phyloP scores from a whole-genome alignment of 1,284 basidiomycete genomes.

The Trametes hirsuta region DNA sequence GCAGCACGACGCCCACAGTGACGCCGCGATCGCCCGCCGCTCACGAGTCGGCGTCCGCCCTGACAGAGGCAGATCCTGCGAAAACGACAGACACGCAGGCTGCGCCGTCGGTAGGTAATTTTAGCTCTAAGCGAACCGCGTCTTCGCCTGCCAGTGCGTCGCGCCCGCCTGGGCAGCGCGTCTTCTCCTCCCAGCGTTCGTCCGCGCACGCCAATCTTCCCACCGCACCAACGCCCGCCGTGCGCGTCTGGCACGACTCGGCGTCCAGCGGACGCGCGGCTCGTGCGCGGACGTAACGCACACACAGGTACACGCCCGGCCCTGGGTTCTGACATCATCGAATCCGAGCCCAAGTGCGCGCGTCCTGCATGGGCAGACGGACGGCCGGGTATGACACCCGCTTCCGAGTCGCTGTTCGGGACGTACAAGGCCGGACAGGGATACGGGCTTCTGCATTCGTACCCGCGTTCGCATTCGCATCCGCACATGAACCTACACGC shows the following conservation, averaged over 20 bases:
- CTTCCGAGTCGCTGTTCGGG: not conserved
- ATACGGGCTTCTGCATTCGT: too few relatives aligned
- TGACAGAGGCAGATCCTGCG: not conserved
- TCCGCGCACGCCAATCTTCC: not conserved
- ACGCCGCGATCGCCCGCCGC: conserved; percentile 6
- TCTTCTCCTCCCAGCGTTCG: not conserved
- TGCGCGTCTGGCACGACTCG: not conserved
- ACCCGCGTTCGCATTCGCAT: too few relatives aligned
- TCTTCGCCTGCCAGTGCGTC: conserved; percentile 6
- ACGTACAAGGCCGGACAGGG: not conserved
- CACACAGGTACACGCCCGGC: not conserved
- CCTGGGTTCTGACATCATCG: not conserved
- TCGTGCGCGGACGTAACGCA: not conserved
- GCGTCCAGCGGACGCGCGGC: not conserved
- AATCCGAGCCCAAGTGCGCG: not conserved
- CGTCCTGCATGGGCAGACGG: too few relatives aligned
- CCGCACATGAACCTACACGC: too few relatives aligned
- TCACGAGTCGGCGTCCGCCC: too few relatives aligned
- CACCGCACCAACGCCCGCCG: not conserved
- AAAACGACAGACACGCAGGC: not conserved
- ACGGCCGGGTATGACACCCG: too few relatives aligned
- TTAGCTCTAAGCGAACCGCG: conserved; percentile 22
- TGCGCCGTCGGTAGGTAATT: conserved; percentile 7
- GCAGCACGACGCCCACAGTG: too few relatives aligned
- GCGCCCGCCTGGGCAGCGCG: not conserved